Evolutionary conservation across 768 basidiomycete species (phyloP).

Genomic region (Asterophora lycoperdoides): DNA sequence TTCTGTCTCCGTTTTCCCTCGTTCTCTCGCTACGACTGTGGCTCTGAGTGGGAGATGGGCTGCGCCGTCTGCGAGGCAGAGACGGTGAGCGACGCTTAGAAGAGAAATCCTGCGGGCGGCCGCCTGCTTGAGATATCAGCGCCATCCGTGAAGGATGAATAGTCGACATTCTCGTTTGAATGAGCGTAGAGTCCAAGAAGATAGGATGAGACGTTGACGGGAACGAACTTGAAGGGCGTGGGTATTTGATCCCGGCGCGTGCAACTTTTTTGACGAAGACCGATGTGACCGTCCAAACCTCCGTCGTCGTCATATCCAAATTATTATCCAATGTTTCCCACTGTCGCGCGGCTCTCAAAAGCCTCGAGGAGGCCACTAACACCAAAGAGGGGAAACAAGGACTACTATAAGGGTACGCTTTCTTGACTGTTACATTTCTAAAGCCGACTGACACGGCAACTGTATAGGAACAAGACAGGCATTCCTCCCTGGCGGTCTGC

Average conservation of each 20-base stretch:
- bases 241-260: not conserved
- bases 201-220: too few species aligned
- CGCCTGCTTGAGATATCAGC: constrained; percentile 10
- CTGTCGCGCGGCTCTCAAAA: constrained; percentile 67
- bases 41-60: constrained; percentile 25
- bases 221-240: not conserved
- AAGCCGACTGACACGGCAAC: not conserved
- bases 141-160: constrained; percentile 17
- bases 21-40: constrained; percentile 29
- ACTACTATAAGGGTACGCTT: constrained; percentile 89
- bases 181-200: too few species aligned
- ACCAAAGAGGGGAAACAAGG: constrained; percentile 88
- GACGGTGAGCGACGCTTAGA: constrained; percentile 32
- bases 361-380: constrained; percentile 82
- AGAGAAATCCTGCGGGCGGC: constrained; percentile 4
- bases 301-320: constrained; percentile 1
- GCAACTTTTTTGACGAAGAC: constrained; percentile 10
- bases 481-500: constrained; percentile 73
- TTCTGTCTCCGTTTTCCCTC: constrained; percentile 19
- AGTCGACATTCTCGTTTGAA: constrained; percentile 9
- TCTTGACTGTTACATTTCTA: not conserved
- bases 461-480: constrained; percentile 76
- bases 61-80: constrained; percentile 35
- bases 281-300: not conserved
- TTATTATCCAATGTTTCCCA: constrained; percentile 63